Evolutionary conservation across 495 filamentous ascomycete genomes (phyloP), one percentile per base, ranked within the genome.

Genomic region (Poronia punctata): DNA sequence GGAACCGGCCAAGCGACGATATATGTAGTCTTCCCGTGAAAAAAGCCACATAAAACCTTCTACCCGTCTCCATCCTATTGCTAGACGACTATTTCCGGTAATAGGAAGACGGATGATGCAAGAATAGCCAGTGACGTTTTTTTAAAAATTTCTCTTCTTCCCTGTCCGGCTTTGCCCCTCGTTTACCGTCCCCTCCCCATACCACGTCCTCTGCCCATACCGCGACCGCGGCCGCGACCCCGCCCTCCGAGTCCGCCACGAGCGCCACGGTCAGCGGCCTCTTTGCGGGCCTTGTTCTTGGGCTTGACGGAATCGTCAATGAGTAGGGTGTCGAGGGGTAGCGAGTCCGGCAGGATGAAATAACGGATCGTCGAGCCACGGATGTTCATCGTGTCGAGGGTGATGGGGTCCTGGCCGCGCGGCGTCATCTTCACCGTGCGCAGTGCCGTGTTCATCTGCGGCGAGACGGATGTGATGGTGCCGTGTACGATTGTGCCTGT

Each of bases 271-370:
- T 85, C 84, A 20, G 79, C 72, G 6, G 48, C 68, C 66, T 98
- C 93, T 73, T 98, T 98, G 55, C 92, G 72, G 20, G 92, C 90
- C 79, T 97, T 97, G 66, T 98, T 97, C 80, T 97, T 97, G 35
- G 92, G 90, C 70, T 98, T 98, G 22, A 89, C 87, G 38, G 87
- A 80, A 62, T 98, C 92, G 54, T 98, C 92, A 42, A 98, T 87
- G 10, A 98, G 71, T 22, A 98, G 75, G 10, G 89, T 93, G 59
- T 98, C 92, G 31, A 98, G 75, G 12, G 89, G 92, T 40, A 98
- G 75, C 33, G 83, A 89, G 65, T 98, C 92, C 21, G 92, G 92
- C 4, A 97, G 80, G 55, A 96, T 92, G 61, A 82, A 87, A 64
- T 95, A 95, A 47, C 90, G 78, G 53, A 97, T 90, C 1, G 87